Evolutionary conservation across 116 monocot species (phyloP), one percentile per base, ranked within the genome.

Genomic region (Phalaenopsis hybrid): DNA sequence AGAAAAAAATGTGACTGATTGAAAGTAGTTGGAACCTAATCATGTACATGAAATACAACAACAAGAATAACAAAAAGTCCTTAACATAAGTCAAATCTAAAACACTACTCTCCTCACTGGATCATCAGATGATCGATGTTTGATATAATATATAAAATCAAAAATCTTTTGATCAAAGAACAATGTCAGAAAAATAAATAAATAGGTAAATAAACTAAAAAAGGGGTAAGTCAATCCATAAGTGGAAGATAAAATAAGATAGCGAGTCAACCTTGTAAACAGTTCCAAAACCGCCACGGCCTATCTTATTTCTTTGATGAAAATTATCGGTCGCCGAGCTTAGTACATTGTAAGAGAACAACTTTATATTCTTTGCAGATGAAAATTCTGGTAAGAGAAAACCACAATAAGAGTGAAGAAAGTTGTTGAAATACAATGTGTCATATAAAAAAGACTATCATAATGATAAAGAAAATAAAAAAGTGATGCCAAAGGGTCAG

Each of bases 241-340:
- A 37, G 15, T 4, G 28, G 25, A 25, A 67, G 28, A 67, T 21
- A 67, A 67, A 67, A 28, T 67, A 25, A 67, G 25, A 9, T 8
- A 28, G 25, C 10, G 16, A 25, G 25, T 67, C 28, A 67, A 75
- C 75, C 75, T 75, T 75, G 75, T 75, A 75, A 46, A 75, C 75
- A n/a, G 46, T 75, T 75, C 75, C 75, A 75, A 75, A 75, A 21
- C 75, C 75, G 21, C 75, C 75, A 23, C 75, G 75, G 21, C 75
- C 75, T n/a, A 75, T 75, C 21, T 75, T 75, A 75, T 75, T 44
- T 6, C 75, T 21, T 75, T 20, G 44, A n/a, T 75, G 6, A n/a
- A 75, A 75, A 75, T 46, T 75, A 45, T 75, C 75, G 5, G 75
- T 75, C 46, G 75, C 75, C 10, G 75, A 75, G n/a, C 21, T 75